phyloP scores from a whole-genome alignment of 768 basidiomycete genomes.

The Lanmaoa rubissima region DNA sequence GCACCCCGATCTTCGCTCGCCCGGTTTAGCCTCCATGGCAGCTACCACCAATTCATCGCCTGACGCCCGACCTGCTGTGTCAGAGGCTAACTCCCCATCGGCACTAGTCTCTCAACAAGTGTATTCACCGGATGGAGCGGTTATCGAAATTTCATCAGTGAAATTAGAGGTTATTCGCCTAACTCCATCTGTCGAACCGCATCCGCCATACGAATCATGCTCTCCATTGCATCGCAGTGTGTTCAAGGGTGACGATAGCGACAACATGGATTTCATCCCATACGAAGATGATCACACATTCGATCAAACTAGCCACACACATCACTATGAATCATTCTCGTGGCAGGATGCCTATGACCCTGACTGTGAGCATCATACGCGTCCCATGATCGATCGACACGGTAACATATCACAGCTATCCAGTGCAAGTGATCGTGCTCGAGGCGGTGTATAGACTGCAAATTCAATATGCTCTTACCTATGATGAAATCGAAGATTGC shows the following conservation, averaged over 20 bases:
- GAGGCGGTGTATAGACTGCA: slow-evolving; percentile 48
- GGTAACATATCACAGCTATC: slow-evolving; percentile 16
- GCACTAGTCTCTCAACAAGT: slow-evolving; percentile 7
- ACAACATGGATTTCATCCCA: slow-evolving; percentile 58
- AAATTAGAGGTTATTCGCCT: slow-evolving; percentile 17
- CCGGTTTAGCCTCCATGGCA: not conserved
- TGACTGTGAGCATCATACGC: slow-evolving; percentile 36
- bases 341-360: slow-evolving; percentile 49
- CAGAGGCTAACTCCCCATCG: not conserved
- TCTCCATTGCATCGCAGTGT: slow-evolving; percentile 48
- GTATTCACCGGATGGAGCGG: slow-evolving; percentile 17
- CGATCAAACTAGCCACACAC: slow-evolving; percentile 36
- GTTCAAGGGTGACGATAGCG: slow-evolving; percentile 56
- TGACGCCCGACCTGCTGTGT: not conserved
- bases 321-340: slow-evolving; percentile 43
- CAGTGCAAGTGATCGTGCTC: slow-evolving; percentile 50
- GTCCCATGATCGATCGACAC: slow-evolving; percentile 10
- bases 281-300: slow-evolving; percentile 61
- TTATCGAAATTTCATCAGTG: slow-evolving; percentile 7
- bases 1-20: slow-evolving; percentile 13
- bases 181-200: slow-evolving; percentile 19
- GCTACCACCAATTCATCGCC: not conserved
- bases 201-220: slow-evolving; percentile 55
- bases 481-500: slow-evolving; percentile 48
- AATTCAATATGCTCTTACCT: slow-evolving; percentile 35